Percentiles rank a stretch among this genome's conserved stretches.
These are phyloP conservation scores for Podaxis pistillaris DNA, from an alignment of 768 basidiomycete species.

Conservation along the genomic window DNA sequence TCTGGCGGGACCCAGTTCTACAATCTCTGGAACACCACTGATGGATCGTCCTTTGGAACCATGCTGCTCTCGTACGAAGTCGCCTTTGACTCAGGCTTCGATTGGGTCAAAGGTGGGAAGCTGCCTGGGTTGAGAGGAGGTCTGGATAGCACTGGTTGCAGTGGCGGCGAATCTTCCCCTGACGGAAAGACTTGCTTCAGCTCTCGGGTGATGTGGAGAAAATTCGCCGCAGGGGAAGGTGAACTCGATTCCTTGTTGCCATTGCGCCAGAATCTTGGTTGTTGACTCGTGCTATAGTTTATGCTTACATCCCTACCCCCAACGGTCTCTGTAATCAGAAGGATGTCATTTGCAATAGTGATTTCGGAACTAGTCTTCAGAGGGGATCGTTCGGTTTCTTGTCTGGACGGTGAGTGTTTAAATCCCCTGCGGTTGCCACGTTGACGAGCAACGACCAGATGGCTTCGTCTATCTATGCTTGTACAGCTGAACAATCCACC, in stretches of 20 bases:
- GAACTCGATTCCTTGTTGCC: constrained; percentile 19
- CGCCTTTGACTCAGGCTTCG: constrained; percentile 62
- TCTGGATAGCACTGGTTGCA: constrained; percentile 58
- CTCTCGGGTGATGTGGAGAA: constrained; percentile 75
- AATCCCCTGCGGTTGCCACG: constrained; percentile 11
- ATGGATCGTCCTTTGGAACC: constrained; percentile 54
- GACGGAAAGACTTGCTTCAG: constrained; percentile 73
- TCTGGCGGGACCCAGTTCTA: constrained; percentile 69
- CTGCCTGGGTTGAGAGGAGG: constrained; percentile 78
- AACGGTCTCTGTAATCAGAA: constrained; percentile 56
- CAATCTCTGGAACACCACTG: constrained; percentile 63
- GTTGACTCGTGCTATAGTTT: constrained; percentile 45
- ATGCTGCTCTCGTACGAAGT: constrained; percentile 77
- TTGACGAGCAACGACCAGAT: constrained; percentile 35
- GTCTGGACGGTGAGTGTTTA: constrained; percentile 54
- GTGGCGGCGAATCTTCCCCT: constrained; percentile 58
- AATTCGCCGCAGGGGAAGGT: constrained; percentile 68
- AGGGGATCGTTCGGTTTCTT: constrained; percentile 65
- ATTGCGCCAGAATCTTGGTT: neutral
- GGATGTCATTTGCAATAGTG: constrained; percentile 63
- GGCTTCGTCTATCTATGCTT: constrained; percentile 71
- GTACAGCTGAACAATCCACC: constrained; percentile 76
- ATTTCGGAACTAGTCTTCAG: constrained; percentile 75
- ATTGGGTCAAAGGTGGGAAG: constrained; percentile 77
- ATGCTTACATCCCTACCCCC: constrained; percentile 73